Conservation (phyloP, 495 filamentous ascomycete species). For the Pyrenula massariospora region DNA sequence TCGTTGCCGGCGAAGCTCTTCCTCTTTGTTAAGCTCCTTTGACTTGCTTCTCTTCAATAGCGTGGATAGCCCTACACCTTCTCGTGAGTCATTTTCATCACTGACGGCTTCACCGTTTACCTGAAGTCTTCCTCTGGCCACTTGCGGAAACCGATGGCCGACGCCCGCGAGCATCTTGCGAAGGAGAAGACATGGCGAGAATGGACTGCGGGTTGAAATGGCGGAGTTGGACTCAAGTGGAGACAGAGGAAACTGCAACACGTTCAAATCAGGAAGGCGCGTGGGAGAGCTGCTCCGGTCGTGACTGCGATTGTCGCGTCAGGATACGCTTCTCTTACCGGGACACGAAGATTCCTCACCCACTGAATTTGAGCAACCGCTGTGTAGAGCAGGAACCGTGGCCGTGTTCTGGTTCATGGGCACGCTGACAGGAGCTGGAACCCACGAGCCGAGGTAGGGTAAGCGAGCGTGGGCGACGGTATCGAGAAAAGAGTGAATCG, state of each 20-base stretch:
- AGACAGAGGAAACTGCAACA: not conserved
- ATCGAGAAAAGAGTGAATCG: not conserved
- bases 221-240: not conserved
- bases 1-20: slow-evolving; percentile 56
- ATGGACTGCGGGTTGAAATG: not conserved
- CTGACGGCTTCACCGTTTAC: not conserved
- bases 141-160: not conserved
- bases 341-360: too few species aligned
- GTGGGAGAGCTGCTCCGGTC: not conserved
- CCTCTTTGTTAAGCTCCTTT: slow-evolving; percentile 44
- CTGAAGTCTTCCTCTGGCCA: not conserved
- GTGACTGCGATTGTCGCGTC: not conserved
- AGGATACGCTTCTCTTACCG: not conserved
- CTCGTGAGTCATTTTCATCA: not conserved
- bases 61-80: not conserved
- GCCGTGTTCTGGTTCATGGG: not conserved
- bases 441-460: not conserved
- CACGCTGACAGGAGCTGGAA: not conserved
- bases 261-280: not conserved
- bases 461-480: not conserved
- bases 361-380: not conserved
- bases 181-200: not conserved
- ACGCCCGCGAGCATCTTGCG: not conserved
- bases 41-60: slow-evolving; percentile 29
- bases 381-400: not conserved